Evolutionary conservation across 73 alveolate genomes (phyloP).

Genomic region (Blepharisma stoltei): DNA sequence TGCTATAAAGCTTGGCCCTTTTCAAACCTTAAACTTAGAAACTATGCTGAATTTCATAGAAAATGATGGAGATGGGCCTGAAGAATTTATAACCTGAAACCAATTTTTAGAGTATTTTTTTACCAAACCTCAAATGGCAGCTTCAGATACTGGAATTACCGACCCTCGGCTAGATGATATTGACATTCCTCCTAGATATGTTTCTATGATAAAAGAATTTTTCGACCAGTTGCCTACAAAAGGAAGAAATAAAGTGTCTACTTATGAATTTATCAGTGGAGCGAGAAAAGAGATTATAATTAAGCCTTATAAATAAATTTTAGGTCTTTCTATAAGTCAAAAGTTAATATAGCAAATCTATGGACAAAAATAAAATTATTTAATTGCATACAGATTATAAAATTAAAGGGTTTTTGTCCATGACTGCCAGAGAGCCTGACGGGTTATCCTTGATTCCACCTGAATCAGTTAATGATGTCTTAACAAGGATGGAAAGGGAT

Average conservation of each 20-base stretch:
- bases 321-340: too few species aligned
- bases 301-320: too few species aligned
- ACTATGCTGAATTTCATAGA: neutral
- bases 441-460: constrained; percentile 18
- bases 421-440: constrained; percentile 24
- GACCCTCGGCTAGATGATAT: constrained; percentile 9
- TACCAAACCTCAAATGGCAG: neutral
- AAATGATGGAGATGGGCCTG: neutral
- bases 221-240: neutral
- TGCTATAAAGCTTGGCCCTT: neutral
- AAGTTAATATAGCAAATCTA: too few species aligned
- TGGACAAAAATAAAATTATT: too few species aligned
- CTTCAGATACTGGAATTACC: neutral
- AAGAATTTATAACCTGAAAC: constrained; percentile 26
- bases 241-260: constrained; percentile 8
- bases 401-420: neutral
- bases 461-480: constrained; percentile 37
- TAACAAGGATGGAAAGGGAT: constrained; percentile 57
- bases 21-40: constrained; percentile 1
- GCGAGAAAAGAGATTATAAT: neutral
- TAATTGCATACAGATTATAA: too few species aligned
- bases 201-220: constrained; percentile 15
- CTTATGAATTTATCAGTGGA: neutral
- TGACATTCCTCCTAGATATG: neutral
- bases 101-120: constrained; percentile 16